Evolutionary conservation across 2,329 filamentous ascomycete genomes (phyloP), one percentile per base, ranked within the genome.

Genomic region (Apiospora malaysiana): DNA sequence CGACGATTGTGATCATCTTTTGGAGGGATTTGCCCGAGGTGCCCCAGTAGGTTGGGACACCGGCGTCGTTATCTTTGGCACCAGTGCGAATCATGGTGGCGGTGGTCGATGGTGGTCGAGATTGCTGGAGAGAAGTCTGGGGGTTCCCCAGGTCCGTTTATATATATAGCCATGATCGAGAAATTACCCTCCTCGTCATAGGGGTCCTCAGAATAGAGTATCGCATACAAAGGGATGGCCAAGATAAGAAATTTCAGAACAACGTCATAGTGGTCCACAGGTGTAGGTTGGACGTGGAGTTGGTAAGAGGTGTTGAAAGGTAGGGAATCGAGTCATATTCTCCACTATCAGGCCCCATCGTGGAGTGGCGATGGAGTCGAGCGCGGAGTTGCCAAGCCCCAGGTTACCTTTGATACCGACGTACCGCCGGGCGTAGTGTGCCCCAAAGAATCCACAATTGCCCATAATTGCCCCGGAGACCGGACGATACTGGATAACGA

Each of bases 31-130:
- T 72, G 66, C 78, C 78, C 66, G 78, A 78, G 74, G 70, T 73
- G 72, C 78, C 78, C 78, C 78, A 80, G 69, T 75, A 80, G 8
- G 76, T 77, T 70, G 78, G 78, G 71, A 76, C 76, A 71, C 75
- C 78, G 56, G 69, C 71, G 37, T 72, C 75, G 73, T 77, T 78
- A 70, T 78, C 75, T 69, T 72, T 75, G 69, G 76, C 74, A 59
- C 76, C 76, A 42, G 70, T 71, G 23, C 68, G 70, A 42, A 71
- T 63, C 56, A 73, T 69, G 37, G 66, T 71, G 45, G 37, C 42
- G 43, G 45, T 51, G 45, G 46, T 40, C 32, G 27, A 51, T 51
- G 45, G 47, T 68, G 45, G 46, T 40, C 45, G 67, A 68, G 45
- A 46, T 27, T 32, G 40, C n/a, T 67, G 65, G 47, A 47, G 67